Conservation (phyloP, 2,329 filamentous ascomycete species). For the Diaporthe citri region DNA sequence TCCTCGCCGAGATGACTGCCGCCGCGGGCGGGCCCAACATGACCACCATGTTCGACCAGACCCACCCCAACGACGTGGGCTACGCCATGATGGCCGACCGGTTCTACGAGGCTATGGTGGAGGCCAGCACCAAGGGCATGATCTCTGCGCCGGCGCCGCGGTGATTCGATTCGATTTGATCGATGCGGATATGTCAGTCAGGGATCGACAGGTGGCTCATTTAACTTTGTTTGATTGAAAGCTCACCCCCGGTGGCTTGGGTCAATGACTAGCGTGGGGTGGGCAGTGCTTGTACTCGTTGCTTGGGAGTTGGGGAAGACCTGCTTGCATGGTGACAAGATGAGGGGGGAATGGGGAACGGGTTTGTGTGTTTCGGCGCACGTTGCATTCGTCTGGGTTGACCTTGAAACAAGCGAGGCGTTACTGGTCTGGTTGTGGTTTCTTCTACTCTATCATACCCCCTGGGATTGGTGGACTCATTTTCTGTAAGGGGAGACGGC, state of each 20-base stretch:
- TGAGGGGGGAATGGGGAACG: background rate
- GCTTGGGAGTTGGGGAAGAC: background rate
- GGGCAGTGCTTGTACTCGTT: background rate
- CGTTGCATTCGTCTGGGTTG: conserved; percentile 23
- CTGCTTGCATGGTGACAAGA: background rate
- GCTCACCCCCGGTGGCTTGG: background rate
- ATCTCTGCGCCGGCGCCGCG: conserved; percentile 43
- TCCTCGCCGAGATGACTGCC: conserved; percentile 56
- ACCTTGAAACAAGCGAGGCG: conserved; percentile 29
- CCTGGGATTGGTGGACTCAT: background rate
- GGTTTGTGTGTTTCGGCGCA: conserved; percentile 6
- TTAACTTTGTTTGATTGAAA: conserved; percentile 18
- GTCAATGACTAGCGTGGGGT: conserved; percentile 13
- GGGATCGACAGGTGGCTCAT: conserved; percentile 16
- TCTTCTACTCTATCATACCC: background rate
- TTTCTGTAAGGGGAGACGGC: conserved; percentile 1
- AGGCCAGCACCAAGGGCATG: conserved; percentile 45
- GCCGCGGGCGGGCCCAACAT: conserved; percentile 46
- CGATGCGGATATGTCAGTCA: background rate
- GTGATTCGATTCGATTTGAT: background rate
- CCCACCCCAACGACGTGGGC: conserved; percentile 54
- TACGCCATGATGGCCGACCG: conserved; percentile 57
- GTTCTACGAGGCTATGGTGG: conserved; percentile 50
- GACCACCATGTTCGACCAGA: conserved; percentile 53
- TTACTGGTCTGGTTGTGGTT: conserved; percentile 8